phyloP scores from a whole-genome alignment of 2,329 filamentous ascomycete genomes.

The Penicillium sp. region DNA sequence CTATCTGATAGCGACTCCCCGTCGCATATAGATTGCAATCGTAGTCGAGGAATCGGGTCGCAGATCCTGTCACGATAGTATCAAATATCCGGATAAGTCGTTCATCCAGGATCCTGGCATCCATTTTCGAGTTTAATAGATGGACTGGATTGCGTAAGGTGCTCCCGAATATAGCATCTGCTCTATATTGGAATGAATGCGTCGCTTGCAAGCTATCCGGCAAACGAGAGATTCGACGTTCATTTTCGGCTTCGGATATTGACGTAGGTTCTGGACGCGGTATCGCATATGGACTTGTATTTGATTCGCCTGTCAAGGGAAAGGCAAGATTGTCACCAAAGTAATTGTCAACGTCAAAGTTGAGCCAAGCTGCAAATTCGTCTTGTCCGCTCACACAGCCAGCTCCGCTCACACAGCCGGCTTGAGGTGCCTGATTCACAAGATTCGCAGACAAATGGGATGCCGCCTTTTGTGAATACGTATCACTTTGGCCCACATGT shows the following conservation, averaged over 20 bases:
- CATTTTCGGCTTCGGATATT: background rate
- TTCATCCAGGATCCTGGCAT: conserved; percentile 17
- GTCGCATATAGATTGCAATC: conserved; percentile 21
- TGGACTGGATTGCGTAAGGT: conserved; percentile 19
- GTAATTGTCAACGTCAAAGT: conserved; percentile 6
- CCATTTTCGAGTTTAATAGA: conserved; percentile 22
- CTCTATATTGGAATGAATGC: no score
- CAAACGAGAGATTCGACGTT: background rate
- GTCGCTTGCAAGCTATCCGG: background rate
- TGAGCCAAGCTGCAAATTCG: conserved; percentile 10
- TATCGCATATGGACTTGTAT: background rate
- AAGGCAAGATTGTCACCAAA: background rate
- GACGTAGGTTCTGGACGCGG: background rate
- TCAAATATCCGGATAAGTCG: conserved; percentile 18
- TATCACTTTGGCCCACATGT: background rate
- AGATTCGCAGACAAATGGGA: background rate
- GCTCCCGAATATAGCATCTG: conserved; percentile 5
- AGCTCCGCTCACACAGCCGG: background rate
- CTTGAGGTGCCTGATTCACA: background rate
- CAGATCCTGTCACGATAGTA: conserved; percentile 17
- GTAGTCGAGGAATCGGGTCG: conserved; percentile 19
- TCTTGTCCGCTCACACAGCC: background rate
- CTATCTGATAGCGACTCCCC: conserved; percentile 14
- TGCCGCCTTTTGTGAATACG: background rate
- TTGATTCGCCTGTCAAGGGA: background rate